A percentile compares a stretch with the other conserved stretches of the same genome.
Conservation (phyloP, 148 eudicot species). For the Bassia scoparia region DNA sequence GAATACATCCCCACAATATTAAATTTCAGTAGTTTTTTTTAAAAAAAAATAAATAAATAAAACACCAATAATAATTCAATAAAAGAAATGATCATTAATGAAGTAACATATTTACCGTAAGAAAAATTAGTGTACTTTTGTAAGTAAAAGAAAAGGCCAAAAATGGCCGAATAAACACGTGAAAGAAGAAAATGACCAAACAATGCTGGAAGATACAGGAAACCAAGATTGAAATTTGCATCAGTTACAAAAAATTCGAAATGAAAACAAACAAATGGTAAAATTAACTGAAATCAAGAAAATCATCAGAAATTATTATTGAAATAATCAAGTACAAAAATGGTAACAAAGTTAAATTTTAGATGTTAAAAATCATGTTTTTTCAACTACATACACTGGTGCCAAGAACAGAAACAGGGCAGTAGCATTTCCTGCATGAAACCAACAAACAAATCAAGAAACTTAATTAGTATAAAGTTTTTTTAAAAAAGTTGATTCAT, state of each 20-base stretch:
- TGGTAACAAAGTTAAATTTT: conserved; percentile 10
- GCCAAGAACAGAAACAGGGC: conserved; percentile 52
- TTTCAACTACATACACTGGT: conserved; percentile 46
- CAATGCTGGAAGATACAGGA: background rate
- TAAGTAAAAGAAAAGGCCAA: conserved; percentile 22
- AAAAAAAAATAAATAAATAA: too few relatives aligned
- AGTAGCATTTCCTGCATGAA: conserved; percentile 49
- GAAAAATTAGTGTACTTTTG: background rate
- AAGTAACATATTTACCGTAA: background rate
- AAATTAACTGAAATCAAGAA: background rate
- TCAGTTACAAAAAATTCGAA: background rate
- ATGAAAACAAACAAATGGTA: too few relatives aligned
- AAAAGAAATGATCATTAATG: background rate
- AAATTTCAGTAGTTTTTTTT: background rate
- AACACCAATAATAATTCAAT: too few relatives aligned
- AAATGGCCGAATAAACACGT: conserved; percentile 21
- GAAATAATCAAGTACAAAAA: background rate
- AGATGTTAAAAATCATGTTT: too few relatives aligned
- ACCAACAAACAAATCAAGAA: conserved; percentile 16
- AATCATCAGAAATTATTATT: background rate
- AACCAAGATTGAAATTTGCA: conserved; percentile 8
- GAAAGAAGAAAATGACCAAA: conserved; percentile 19
- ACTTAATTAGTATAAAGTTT: background rate
- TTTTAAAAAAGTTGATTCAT: conserved; percentile 9
- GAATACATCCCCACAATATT: conserved; percentile 22